These are phyloP conservation scores for Sclerotiophoma versabilis DNA, from an alignment of 2,329 filamentous ascomycete genomes.

Conservation along the genomic window DNA sequence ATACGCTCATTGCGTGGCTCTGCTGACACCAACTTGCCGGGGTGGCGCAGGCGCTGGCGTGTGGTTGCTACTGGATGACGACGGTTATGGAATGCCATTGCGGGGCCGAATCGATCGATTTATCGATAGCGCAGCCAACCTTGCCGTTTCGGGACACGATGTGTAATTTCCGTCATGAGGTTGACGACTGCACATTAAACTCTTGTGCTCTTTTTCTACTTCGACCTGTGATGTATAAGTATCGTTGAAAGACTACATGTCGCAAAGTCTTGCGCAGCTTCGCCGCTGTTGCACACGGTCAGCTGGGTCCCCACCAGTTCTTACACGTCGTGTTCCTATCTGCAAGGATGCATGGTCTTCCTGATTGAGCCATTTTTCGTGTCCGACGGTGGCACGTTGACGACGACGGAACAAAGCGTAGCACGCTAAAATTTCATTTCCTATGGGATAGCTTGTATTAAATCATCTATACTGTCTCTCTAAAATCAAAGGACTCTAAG, in stretches of 20 bases:
- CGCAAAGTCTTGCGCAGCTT: not conserved
- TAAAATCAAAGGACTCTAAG: too few relatives aligned
- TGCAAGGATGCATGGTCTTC: slow-evolving; percentile 7
- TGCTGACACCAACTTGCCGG: slow-evolving; percentile 17
- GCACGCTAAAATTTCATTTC: not conserved
- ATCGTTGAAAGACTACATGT: not conserved
- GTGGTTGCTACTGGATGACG: slow-evolving; percentile 15
- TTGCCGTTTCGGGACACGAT: slow-evolving; percentile 4
- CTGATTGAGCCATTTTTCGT: slow-evolving; percentile 9
- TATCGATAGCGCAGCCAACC: slow-evolving; percentile 1
- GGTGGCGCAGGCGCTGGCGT: slow-evolving; percentile 14
- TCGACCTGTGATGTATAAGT: not conserved
- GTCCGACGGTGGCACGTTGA: not conserved
- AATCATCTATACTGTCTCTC: too few relatives aligned
- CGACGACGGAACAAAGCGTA: slow-evolving; percentile 2
- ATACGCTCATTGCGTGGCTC: slow-evolving; percentile 19
- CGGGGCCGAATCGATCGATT: slow-evolving; percentile 5
- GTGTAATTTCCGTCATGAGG: slow-evolving; percentile 10
- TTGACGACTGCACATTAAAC: slow-evolving; percentile 11
- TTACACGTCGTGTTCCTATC: not conserved
- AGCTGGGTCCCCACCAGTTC: not conserved
- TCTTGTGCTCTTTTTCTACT: slow-evolving; percentile 14
- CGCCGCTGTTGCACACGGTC: not conserved
- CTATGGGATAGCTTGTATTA: too few relatives aligned
- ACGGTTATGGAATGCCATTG: slow-evolving; percentile 6